Evolutionary conservation across 345 rosid species (phyloP).

Genomic region (Anastatica hierochuntica): DNA sequence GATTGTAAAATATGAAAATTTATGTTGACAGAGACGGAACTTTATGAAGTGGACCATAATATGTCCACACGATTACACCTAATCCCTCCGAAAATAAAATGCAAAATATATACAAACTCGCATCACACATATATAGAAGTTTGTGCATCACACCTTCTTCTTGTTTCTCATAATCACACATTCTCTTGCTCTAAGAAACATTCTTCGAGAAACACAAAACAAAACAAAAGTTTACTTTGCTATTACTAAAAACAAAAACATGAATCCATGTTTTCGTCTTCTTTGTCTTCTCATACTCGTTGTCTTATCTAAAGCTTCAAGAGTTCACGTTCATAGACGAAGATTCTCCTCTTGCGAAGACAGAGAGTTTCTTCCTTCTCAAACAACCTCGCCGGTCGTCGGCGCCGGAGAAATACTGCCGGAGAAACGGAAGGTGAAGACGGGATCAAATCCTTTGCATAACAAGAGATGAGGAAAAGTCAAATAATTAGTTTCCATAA

Average conservation of each 20-base stretch:
- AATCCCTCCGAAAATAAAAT: conserved; percentile 22
- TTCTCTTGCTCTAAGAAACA: conserved; percentile 4
- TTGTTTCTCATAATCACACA: conserved; percentile 12
- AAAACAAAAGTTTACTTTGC: not conserved
- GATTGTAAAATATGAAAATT: conserved; percentile 5
- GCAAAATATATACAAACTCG: conserved; percentile 20
- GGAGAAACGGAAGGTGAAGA: conserved; percentile 27
- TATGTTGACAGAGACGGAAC: conserved; percentile 28
- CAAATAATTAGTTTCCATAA: conserved; percentile 6
- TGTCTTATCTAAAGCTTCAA: conserved; percentile 18
- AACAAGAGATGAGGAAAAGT: conserved; percentile 1
- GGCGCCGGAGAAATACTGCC: conserved; percentile 12
- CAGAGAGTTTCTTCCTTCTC: conserved; percentile 20
- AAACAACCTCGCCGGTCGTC: not conserved
- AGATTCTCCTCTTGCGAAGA: not conserved
- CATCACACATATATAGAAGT: conserved; percentile 9
- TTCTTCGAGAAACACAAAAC: conserved; percentile 3
- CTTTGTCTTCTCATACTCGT: conserved; percentile 12
- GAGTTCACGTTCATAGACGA: conserved; percentile 7
- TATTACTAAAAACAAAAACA: not conserved
- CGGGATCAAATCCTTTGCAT: conserved; percentile 27
- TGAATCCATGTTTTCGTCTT: conserved; percentile 17
- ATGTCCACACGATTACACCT: conserved; percentile 30
- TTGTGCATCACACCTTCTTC: conserved; percentile 10
- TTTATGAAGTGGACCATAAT: conserved; percentile 29